Evolutionary conservation across 139 green algal genomes (phyloP).

Genomic region (Coelastrella sp.): DNA sequence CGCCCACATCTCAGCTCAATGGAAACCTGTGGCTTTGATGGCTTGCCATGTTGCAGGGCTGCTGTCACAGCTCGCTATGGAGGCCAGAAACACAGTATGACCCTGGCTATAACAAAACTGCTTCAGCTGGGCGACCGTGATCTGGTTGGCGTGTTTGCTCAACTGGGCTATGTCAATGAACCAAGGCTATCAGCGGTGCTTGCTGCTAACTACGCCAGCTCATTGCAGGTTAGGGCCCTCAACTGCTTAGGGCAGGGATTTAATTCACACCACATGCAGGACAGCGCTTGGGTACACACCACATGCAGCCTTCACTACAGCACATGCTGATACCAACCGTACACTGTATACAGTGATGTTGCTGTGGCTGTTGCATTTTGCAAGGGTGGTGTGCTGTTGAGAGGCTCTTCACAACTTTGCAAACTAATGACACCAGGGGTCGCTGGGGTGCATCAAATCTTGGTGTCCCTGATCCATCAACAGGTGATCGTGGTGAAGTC

Average conservation of each 20-base stretch:
- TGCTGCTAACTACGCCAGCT: constrained; percentile 42
- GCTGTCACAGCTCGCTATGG: constrained; percentile 26
- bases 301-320: background rate
- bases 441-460: too few species aligned
- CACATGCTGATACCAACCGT: background rate
- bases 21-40: too few species aligned
- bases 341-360: background rate
- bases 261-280: background rate
- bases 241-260: background rate
- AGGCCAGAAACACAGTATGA: constrained; percentile 15
- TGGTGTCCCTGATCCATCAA: too few species aligned
- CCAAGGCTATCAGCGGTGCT: constrained; percentile 57
- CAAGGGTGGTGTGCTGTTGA: too few species aligned
- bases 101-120: constrained; percentile 45
- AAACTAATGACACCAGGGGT: too few species aligned
- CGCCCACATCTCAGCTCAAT: too few species aligned
- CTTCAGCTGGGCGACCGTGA: constrained; percentile 39
- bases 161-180: constrained; percentile 75
- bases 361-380: background rate
- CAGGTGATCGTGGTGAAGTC: constrained; percentile 56
- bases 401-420: too few species aligned
- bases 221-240: constrained; percentile 44
- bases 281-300: background rate
- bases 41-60: background rate
- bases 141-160: constrained; percentile 76